These are phyloP conservation scores for Phaeomoniella chlamydospora DNA, from an alignment of 2,329 filamentous ascomycete species.

Conservation along the genomic window DNA sequence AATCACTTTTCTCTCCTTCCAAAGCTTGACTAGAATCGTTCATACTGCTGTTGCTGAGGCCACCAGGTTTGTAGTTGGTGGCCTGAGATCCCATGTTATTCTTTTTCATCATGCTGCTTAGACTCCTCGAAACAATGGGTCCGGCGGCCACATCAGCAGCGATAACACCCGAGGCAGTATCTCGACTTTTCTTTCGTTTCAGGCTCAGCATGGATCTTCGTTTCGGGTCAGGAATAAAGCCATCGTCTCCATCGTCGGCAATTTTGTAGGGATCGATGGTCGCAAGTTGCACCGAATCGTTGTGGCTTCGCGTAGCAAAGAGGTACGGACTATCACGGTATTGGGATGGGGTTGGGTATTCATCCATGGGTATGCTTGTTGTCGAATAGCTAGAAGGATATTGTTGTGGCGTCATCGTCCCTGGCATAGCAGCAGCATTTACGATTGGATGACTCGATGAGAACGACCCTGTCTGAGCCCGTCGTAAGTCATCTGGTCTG, in stretches of 20 bases:
- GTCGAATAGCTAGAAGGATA: constrained; percentile 23
- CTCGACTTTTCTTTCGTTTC: constrained; percentile 26
- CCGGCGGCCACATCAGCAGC: constrained; percentile 24
- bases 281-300: constrained; percentile 37
- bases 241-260: constrained; percentile 78
- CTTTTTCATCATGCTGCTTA: constrained; percentile 24
- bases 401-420: constrained; percentile 13
- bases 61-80: constrained; percentile 45
- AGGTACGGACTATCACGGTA: constrained; percentile 55
- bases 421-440: constrained; percentile 11
- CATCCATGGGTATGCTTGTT: constrained; percentile 34
- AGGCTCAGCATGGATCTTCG: constrained; percentile 48
- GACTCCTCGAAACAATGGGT: constrained; percentile 23
- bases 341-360: constrained; percentile 18
- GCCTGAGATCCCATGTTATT: constrained; percentile 19
- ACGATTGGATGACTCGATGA: constrained; percentile 10
- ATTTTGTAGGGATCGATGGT: constrained; percentile 65
- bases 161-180: constrained; percentile 29
- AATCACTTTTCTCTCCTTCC: constrained; percentile 49
- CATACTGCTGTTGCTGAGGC: constrained; percentile 5
- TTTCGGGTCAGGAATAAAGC: constrained; percentile 42
- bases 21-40: not conserved
- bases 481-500: constrained; percentile 50
- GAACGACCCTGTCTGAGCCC: constrained; percentile 27
- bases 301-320: constrained; percentile 37